Percentiles rank a stretch among this genome's conserved stretches.
Conservation (phyloP, 2,329 filamentous ascomycete genomes). For the Sodiomyces alkalinus region DNA sequence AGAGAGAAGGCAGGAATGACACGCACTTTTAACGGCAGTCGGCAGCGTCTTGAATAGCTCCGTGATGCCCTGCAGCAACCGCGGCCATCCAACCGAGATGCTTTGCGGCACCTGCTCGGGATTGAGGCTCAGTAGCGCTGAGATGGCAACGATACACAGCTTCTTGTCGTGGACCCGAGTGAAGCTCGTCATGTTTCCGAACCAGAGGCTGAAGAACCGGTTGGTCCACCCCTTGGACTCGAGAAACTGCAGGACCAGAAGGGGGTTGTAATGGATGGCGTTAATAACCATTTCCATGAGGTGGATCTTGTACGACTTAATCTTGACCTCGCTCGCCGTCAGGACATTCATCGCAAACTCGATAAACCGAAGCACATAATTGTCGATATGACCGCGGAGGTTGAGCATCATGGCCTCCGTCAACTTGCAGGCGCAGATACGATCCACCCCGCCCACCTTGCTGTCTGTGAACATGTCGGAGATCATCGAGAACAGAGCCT, state of each 20-base stretch:
- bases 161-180: constrained; percentile 97
- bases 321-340: constrained; percentile 58
- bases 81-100: constrained; percentile 88
- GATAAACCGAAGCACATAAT: constrained; percentile 79
- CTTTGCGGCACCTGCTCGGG: constrained; percentile 78
- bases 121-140: constrained; percentile 64
- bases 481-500: constrained; percentile 86
- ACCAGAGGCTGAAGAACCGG: constrained; percentile 98
- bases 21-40: constrained; percentile 66
- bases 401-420: constrained; percentile 96
- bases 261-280: constrained; percentile 90
- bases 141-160: constrained; percentile 87
- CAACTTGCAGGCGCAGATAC: constrained; percentile 94
- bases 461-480: constrained; percentile 85
- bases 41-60: constrained; percentile 86
- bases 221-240: constrained; percentile 91
- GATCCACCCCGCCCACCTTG: constrained; percentile 84
- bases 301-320: constrained; percentile 90
- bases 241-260: constrained; percentile 71
- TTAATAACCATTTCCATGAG: constrained; percentile 99
- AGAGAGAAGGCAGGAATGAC: too few relatives aligned
- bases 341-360: constrained; percentile 77
- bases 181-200: constrained; percentile 88
- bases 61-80: constrained; percentile 75
- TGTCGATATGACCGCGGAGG: constrained; percentile 74